Percentiles rank a stretch among this genome's conserved stretches.
Evolutionary conservation across 2,329 filamentous ascomycete species (phyloP).

Genomic region (Fusarium anthophilum): DNA sequence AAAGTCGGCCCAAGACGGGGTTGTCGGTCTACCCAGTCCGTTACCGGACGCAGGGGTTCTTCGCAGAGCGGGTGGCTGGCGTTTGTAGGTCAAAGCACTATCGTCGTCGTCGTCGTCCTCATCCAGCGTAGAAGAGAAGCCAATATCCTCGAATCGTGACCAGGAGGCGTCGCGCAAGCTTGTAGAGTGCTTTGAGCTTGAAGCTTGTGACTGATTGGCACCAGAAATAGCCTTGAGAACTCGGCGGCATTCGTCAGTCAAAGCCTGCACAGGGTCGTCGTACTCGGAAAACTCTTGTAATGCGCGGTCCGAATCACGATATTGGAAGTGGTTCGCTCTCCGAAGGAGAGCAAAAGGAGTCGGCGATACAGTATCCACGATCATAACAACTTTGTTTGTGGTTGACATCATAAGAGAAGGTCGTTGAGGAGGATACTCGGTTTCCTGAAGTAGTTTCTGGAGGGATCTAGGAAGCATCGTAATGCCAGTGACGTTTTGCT

Average conservation of each 20-base stretch:
- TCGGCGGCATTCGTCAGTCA: slow-evolving; percentile 93
- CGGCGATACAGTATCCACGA: slow-evolving; percentile 92
- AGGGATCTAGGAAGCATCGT: slow-evolving; percentile 88
- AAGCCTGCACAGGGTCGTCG: slow-evolving; percentile 85
- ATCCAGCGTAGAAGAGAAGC: slow-evolving; percentile 81
- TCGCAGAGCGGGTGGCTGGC: slow-evolving; percentile 61
- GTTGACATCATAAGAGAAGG: slow-evolving; percentile 79
- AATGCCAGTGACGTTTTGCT: slow-evolving; percentile 79
- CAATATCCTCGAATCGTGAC: slow-evolving; percentile 96
- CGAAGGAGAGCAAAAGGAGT: slow-evolving; percentile 92
- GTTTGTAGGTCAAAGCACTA: slow-evolving; percentile 51
- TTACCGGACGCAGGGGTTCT: slow-evolving; percentile 74
- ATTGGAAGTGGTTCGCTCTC: slow-evolving; percentile 93
- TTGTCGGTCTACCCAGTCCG: slow-evolving; percentile 83
- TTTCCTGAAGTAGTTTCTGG: slow-evolving; percentile 89
- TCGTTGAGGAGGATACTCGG: slow-evolving; percentile 88
- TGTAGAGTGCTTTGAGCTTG: slow-evolving; percentile 75
- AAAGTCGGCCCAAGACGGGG: slow-evolving; percentile 98
- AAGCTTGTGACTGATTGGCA: slow-evolving; percentile 84
- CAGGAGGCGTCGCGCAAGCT: slow-evolving; percentile 87
- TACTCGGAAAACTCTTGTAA: slow-evolving; percentile 87
- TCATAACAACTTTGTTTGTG: slow-evolving; percentile 94
- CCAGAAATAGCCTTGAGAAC: slow-evolving; percentile 90
- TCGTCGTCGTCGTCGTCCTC: slow-evolving; percentile 75
- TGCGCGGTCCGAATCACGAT: slow-evolving; percentile 86